Base-by-base conservation (phyloP, 2,329 filamentous ascomycete genomes). In the Ophiostoma fasciatum region DNA sequence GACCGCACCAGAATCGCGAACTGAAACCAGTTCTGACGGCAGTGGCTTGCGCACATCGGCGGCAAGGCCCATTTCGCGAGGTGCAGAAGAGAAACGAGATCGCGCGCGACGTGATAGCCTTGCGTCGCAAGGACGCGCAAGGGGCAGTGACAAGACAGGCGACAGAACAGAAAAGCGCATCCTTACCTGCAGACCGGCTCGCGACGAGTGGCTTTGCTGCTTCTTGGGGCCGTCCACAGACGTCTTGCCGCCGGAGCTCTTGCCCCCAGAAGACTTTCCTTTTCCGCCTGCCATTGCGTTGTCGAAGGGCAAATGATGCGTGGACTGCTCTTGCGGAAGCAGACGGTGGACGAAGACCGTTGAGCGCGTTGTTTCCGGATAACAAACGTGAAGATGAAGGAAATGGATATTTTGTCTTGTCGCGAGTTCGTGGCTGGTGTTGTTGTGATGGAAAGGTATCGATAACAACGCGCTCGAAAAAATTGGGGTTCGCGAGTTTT, bases 141-240 rank as follows among this genome's bases (percentile, higher is more conserved):
- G 40, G 13, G 31, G 2, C 3, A 27, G 11, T 40, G 39, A 40
- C 35, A 44, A 18, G 45, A 29, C 21, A 15, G n/a, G 11, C 15
- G 33, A 9, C 10, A 10, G 28, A 31, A 23, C 35, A 35, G 37
- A 14, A 21, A 23, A 15, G 34, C 28, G 32, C 37, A 42, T 53
- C 64, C 82, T 71, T 69, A 94, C 87, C 80, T 94, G 87, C 49
- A 94, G 73, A 57, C 87, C 87, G 58, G 87, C 87, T 61, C 90
- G 87, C 55, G 84, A 83, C 51, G 85, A 94, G 68, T 94, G 87
- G 65, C 90, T 93, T 65, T 92, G 82, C 55, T 82, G 79, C 68
- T 94, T 94, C 66, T 82, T 82, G 57, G 76, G 64, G 37, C 70
- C 71, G 48, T 77, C 78, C 51, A 69, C 63, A 42, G 64, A 64